Evolutionary conservation across 768 basidiomycete species (phyloP).

Genomic region (Auriscalpium microsporum): DNA sequence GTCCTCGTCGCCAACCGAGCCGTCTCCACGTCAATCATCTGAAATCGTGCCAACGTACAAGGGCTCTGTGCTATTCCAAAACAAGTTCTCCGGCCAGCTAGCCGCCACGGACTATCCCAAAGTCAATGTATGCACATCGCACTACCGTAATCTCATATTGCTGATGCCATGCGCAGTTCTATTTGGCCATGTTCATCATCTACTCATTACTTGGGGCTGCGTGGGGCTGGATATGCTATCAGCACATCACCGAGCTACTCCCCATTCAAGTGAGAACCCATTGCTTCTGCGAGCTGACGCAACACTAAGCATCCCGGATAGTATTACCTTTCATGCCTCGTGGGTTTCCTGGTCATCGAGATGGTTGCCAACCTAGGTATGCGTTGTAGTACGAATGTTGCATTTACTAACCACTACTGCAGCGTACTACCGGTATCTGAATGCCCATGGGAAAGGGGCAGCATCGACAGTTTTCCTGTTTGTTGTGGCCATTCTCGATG

Average conservation of each 20-base stretch:
- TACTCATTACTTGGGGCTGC: slow-evolving; percentile 58
- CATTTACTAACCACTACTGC: not conserved
- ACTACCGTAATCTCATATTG: not conserved
- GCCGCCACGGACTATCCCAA: slow-evolving; percentile 96
- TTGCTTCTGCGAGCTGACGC: slow-evolving; percentile 8
- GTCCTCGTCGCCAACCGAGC: slow-evolving; percentile 4
- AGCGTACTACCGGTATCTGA: slow-evolving; percentile 94
- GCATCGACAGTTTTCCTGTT: slow-evolving; percentile 87
- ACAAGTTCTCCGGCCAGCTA: slow-evolving; percentile 81
- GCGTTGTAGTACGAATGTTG: slow-evolving; percentile 13
- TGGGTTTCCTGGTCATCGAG: slow-evolving; percentile 83
- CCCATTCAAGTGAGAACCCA: slow-evolving; percentile 62
- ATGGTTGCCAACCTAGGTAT: slow-evolving; percentile 88
- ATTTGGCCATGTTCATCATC: slow-evolving; percentile 74
- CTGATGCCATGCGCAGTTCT: slow-evolving; percentile 50
- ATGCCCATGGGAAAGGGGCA: slow-evolving; percentile 68
- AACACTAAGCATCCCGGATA: slow-evolving; percentile 22
- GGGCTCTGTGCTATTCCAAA: slow-evolving; percentile 78
- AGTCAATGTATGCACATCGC: slow-evolving; percentile 61
- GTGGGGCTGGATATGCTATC: slow-evolving; percentile 84
- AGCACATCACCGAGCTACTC: slow-evolving; percentile 72
- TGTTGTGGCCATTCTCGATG: slow-evolving; percentile 92
- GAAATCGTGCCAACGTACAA: slow-evolving; percentile 71
- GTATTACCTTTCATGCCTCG: slow-evolving; percentile 87
- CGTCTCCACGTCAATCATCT: slow-evolving; percentile 28